Evolutionary conservation across 306 rosid genomes (phyloP).

Genomic region (Cercis canadensis): DNA sequence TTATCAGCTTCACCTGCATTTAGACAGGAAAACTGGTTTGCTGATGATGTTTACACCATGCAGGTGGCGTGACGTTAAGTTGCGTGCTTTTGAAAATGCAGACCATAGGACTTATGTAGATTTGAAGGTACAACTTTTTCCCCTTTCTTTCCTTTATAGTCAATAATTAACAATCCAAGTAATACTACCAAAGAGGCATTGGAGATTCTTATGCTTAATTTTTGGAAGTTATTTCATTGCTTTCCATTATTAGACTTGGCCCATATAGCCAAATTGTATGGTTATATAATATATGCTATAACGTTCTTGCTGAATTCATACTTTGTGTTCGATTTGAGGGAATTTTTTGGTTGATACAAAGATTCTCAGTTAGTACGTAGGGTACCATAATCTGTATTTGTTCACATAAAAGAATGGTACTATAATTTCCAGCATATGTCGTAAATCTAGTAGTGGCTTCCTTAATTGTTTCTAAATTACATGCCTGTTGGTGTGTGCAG

Average conservation of each 20-base stretch:
- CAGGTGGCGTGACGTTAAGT: conserved; percentile 99
- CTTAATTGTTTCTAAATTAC: no score
- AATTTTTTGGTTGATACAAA: neutral
- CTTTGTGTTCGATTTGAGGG: neutral
- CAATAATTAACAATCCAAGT: neutral
- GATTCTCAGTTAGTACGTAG: neutral
- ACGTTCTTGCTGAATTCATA: neutral
- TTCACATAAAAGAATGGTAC: no score
- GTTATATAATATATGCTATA: no score
- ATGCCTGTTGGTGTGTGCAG: conserved; percentile 42
- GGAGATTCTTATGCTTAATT: neutral
- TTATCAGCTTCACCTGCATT: conserved; percentile 9
- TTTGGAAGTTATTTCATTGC: neutral
- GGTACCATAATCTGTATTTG: no score
- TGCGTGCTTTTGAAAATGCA: conserved; percentile 83
- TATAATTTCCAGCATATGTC: no score
- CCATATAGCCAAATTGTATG: no score
- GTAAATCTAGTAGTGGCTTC: no score
- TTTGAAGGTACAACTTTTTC: conserved; percentile 71
- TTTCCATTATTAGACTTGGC: no score
- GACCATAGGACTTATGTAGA: conserved; percentile 96
- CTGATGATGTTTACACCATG: conserved; percentile 37
- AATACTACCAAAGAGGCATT: neutral
- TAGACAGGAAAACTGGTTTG: conserved; percentile 11
- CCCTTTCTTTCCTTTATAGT: conserved; percentile 4